Evolutionary conservation across 495 filamentous ascomycete genomes (phyloP), one percentile per base, ranked within the genome.

Genomic region (Aspergillus hancockii): DNA sequence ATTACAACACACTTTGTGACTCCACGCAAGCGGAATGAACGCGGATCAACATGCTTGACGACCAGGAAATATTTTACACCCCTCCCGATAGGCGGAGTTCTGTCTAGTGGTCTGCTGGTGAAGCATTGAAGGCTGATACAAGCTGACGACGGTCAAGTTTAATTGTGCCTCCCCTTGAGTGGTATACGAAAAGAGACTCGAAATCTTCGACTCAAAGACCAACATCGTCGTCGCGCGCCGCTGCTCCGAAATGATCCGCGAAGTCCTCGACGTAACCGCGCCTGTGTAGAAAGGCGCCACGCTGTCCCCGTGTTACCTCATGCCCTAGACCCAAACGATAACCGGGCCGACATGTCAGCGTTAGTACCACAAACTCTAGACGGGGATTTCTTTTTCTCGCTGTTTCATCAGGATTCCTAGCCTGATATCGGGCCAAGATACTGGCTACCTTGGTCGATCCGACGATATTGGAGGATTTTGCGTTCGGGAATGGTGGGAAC

Each of bases 131-230:
- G 25, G 25, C 7, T 28, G 25, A 28, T 28, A 28, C 7, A 28
- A 3, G 25, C 7, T 28, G 25, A 28, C 7, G 25, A 7, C 25
- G 7, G 25, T 28, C 25, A 3, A 28, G 25, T 3, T 3, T 28
- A 28, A 28, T 3, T 28, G 25, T 28, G 25, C 25, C 25, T 28
- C 25, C 25, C 7, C 25, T 28, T 28, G 7, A 28, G 25, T 3
- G 3, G 25, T 28, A 28, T 28, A 28, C 19, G 65, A 71, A 22
- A 68, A 71, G 50, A 63, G 59, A 18, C 61, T 71, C 0, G 59
- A 71, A 19, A 66, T 68, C 21, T 71, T 71, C 56, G 55, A 65
- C 21, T 66, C 68, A 1, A 71, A 67, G 68, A 57, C 60, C 16
- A 59, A 71, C 52, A 66, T 71, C 14, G 52, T 71, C 22, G 68